phyloP scores from a whole-genome alignment of 495 filamentous ascomycete genomes.

The Aspergillus affinis region DNA sequence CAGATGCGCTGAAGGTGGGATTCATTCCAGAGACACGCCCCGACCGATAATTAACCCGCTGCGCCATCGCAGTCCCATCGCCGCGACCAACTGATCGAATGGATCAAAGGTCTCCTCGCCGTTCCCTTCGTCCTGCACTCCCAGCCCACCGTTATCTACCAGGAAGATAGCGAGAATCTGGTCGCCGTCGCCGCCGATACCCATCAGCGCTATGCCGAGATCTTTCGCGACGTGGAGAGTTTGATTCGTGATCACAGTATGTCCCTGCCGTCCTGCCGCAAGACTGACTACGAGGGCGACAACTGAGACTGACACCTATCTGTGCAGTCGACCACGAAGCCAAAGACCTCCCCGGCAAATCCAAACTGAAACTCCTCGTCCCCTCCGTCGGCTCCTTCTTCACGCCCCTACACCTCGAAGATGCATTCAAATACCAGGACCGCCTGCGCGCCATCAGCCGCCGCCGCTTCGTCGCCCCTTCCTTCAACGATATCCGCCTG shows the following conservation, averaged over 20 bases:
- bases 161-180: slow-evolving; percentile 45
- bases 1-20: slow-evolving; percentile 77
- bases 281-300: too few relatives aligned
- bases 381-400: slow-evolving; percentile 90
- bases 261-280: slow-evolving; percentile 17
- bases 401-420: slow-evolving; percentile 78
- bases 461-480: slow-evolving; percentile 91
- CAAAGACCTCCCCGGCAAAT: slow-evolving; percentile 59
- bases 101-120: slow-evolving; percentile 82
- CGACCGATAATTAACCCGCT: not conserved
- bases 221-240: slow-evolving; percentile 88
- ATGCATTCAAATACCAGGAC: slow-evolving; percentile 92
- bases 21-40: slow-evolving; percentile 3
- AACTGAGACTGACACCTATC: not conserved
- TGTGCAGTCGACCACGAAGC: slow-evolving; percentile 66
- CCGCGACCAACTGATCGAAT: slow-evolving; percentile 81
- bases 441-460: slow-evolving; percentile 79
- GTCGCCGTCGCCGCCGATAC: slow-evolving; percentile 57
- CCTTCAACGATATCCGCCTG: slow-evolving; percentile 94
- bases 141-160: slow-evolving; percentile 81
- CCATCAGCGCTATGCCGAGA: slow-evolving; percentile 87
- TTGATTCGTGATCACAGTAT: slow-evolving; percentile 91
- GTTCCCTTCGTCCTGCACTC: slow-evolving; percentile 97
- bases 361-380: slow-evolving; percentile 90
- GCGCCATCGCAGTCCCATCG: slow-evolving; percentile 62